Evolutionary conservation across 1,139 yeast genomes (phyloP), one percentile per base, ranked within the genome.

Genomic region (Blastobotrys serpentis): DNA sequence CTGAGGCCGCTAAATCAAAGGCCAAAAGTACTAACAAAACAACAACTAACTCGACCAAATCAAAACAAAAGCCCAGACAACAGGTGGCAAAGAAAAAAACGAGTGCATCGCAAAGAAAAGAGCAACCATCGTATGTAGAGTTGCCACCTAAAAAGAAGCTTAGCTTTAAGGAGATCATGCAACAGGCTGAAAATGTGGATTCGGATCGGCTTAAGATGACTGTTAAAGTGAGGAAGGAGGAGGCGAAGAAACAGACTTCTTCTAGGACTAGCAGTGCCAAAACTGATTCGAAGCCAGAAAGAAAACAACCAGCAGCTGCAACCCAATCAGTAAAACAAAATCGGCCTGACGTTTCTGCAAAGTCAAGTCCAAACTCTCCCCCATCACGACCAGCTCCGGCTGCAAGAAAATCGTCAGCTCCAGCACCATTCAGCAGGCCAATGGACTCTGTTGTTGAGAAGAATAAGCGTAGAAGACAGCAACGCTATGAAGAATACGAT

Each of bases 161-260:
- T 34, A 68, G 66, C 32, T 70, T 69, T 49, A 60, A 61, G 30
- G 73, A 70, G 34, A 59, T 70, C 19, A 62, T 70, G 70, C 62
- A 64, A 42, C 66, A 67, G 52, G 74, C 74, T 0, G 64, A 64
- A 25, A 51, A 56, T 3, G 64, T 70, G 8, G 66, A 69, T 47
- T 45, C 60, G 2, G 67, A 65, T 32, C 68, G 67, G 50, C 61
- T 70, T 36, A 68, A 63, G 51, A 46, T 70, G 42, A 63, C 61
- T 1, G 60, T 70, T 41, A 68, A 68, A 47, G 67, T 68, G 16
- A 38, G 43, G 2, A 44, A 44, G 16, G 30, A 36, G n/a, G 42
- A 45, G 34, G 19, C 30, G 21, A 42, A 39, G 19, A 34, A 36
- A 19, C 32, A 42, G 37, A 16, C 3, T 25, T 16, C 22, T 16